These are phyloP conservation scores for Isabelozyma pseudorhagii DNA, from an alignment of 805 yeast species.

Conservation along the genomic window DNA sequence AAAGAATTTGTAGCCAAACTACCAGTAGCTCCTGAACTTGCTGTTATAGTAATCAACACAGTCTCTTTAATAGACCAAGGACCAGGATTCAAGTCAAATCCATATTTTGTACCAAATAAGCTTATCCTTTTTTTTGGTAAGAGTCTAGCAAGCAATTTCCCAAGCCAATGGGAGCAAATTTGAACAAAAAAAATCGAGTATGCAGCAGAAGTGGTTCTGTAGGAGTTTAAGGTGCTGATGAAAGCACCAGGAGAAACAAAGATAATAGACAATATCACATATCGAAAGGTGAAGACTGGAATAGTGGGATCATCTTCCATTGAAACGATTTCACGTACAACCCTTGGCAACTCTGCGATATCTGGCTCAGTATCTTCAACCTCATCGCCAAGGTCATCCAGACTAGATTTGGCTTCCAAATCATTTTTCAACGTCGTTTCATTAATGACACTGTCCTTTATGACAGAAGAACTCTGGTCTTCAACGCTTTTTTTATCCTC, in stretches of 20 bases:
- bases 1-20: constrained; percentile 43
- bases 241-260: constrained; percentile 36
- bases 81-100: constrained; percentile 40
- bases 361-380: constrained; percentile 8
- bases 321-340: constrained; percentile 29
- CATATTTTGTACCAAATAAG: constrained; percentile 2
- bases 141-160: constrained; percentile 37
- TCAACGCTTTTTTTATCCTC: too few species aligned
- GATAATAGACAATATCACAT: constrained; percentile 22
- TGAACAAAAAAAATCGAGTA: constrained; percentile 49
- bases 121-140: constrained; percentile 29
- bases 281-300: constrained; percentile 31
- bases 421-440: not conserved
- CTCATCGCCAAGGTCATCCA: not conserved
- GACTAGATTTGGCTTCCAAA: not conserved
- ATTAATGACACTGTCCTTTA: not conserved
- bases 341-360: constrained; percentile 18
- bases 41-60: constrained; percentile 45
- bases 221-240: constrained; percentile 34
- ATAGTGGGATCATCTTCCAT: constrained; percentile 27
- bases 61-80: constrained; percentile 52
- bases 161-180: constrained; percentile 41
- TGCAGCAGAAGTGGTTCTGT: constrained; percentile 40
- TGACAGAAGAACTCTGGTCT: not conserved
- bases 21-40: constrained; percentile 48